Base-by-base conservation (phyloP, 192 early-diverging fungal species). In the Coemansia sp. region DNA sequence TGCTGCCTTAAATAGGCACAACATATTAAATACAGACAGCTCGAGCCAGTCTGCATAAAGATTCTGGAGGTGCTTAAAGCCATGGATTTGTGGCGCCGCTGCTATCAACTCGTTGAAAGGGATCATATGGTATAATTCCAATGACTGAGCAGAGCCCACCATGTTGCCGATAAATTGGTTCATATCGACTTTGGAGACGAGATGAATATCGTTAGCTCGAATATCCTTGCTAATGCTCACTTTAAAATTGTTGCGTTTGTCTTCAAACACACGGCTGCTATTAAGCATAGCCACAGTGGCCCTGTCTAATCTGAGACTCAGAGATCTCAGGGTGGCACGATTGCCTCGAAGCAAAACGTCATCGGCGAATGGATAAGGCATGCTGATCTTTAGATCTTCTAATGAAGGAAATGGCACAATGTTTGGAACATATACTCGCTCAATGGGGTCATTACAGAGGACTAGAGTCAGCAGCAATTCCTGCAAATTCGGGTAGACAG, bases 401-500 rank as follows among this genome's bases (percentile, higher is more conserved):
- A 55, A 27, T 24, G 51, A 24, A 5, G 51, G 51, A 13, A 55
- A 55, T 3, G 51, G 51, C 10, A 55, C 51, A 6, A 27, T 29
- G 27, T 15, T 31, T 13, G 51, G 51, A 29, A 27, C 11, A 3
- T 3, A 55, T 15, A 29, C 51, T 29, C 10, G 51, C 0, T 55
- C 51, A 29, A 15, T 24, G 29, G 27, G 4, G 5, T 13, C 11
- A 12, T 5, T 29, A 29, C 1, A 24, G 9, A 11, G 12, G 13
- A 10, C 27, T 15, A 15, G 13, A 10, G 22, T 15, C 51, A 55
- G 15, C 2, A 10, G 3, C 2, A 55, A 19, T 27, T 29, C 31
- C 13, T 29, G 51, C 51, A 55, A 55, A 15, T 29, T 55, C 24
- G 51, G 51, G 11, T 55, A 55, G 51, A 55, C 51, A 55, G 31